Conservation (phyloP, 2,329 filamentous ascomycete species). For the Chalara sp. region DNA sequence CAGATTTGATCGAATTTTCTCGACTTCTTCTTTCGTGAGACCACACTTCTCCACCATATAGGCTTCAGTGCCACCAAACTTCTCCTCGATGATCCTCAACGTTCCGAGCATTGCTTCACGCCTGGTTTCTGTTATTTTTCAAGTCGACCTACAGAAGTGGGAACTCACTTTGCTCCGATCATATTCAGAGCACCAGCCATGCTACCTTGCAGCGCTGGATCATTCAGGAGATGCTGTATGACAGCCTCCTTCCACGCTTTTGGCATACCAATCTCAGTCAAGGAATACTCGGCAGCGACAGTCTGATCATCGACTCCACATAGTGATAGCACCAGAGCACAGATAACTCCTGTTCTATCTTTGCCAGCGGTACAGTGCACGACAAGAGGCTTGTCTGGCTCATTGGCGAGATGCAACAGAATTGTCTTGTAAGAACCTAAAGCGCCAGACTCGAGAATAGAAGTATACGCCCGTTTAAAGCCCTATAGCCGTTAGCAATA, state of each 20-base stretch:
- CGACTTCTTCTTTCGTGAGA: constrained; percentile 48
- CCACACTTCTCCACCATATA: constrained; percentile 56
- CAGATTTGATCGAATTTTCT: constrained; percentile 43
- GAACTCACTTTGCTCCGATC: constrained; percentile 30
- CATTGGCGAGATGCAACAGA: constrained; percentile 26
- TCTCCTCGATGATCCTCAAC: constrained; percentile 46
- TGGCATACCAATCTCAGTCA: constrained; percentile 57
- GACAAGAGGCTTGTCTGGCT: constrained; percentile 43
- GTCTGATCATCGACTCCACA: constrained; percentile 51
- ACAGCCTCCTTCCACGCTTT: constrained; percentile 43
- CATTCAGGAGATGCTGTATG: constrained; percentile 40
- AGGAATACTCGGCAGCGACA: constrained; percentile 61
- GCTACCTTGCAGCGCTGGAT: constrained; percentile 37
- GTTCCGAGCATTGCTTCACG: constrained; percentile 44
- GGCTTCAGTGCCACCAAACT: constrained; percentile 56
- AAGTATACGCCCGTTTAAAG: constrained; percentile 56
- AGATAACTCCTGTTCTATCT: constrained; percentile 67
- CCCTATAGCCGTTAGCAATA: constrained; percentile 33
- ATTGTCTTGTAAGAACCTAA: constrained; percentile 50
- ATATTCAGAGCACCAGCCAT: constrained; percentile 35
- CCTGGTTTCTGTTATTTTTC: constrained; percentile 14
- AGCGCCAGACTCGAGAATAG: constrained; percentile 47
- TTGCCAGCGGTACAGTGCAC: constrained; percentile 74
- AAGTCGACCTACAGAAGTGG: neutral
- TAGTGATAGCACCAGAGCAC: constrained; percentile 57